Conservation (phyloP, 2,329 filamentous ascomycete species). For the Cercospora sesami region DNA sequence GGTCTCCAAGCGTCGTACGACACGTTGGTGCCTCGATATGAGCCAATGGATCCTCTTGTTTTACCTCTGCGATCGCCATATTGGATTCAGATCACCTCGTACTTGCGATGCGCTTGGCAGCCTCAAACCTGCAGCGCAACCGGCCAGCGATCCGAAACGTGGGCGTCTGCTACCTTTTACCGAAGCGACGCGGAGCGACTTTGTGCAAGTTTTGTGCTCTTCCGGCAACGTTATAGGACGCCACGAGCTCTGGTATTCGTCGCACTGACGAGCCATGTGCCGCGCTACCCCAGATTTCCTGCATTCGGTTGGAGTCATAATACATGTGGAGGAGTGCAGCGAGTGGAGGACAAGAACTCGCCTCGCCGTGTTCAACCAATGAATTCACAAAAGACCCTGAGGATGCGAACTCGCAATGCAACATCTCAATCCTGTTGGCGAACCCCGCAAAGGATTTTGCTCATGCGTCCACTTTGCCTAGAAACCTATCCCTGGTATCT, state of each 20-base stretch:
- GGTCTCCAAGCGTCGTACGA: neutral
- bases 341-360: neutral
- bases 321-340: neutral
- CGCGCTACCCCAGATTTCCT: neutral
- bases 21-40: neutral
- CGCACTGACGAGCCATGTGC: neutral
- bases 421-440: neutral
- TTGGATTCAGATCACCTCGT: neutral
- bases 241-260: neutral
- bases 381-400: neutral
- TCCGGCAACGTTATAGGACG: neutral
- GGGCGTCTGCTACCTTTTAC: neutral
- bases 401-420: neutral
- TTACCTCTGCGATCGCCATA: neutral
- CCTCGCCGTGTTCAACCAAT: neutral
- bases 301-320: neutral
- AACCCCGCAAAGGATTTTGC: neutral
- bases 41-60: neutral
- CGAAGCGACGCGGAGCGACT: neutral
- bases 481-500: neutral
- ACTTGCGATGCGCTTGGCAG: neutral
- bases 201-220: neutral
- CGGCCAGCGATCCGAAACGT: neutral
- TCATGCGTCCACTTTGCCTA: slow-evolving; percentile 1
- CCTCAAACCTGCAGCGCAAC: neutral